Evolutionary conservation across 768 basidiomycete genomes (phyloP), one percentile per base, ranked within the genome.

Genomic region (Calvatia gigantea): DNA sequence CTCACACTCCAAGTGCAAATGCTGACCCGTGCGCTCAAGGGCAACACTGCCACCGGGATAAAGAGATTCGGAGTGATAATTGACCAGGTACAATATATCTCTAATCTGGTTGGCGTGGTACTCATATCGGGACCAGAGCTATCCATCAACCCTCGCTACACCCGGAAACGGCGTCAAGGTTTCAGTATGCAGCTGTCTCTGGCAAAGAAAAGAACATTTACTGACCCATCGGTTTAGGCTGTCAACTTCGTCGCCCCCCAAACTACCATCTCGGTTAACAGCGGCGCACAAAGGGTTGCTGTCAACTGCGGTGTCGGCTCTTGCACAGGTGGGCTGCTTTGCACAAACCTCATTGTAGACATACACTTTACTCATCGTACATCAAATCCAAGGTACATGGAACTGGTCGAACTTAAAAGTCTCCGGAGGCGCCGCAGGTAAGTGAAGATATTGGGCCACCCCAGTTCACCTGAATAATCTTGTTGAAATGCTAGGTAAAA

Each of bases 111-210:
- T 49, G 43, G 21, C 27, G 21, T 43, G 23, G 14, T 42, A 19
- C 52, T 52, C 1, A 58, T 19, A 15, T 31, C 28, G 15, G 19
- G 49, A n/a, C 21, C 63, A 84, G 75, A 85, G 82, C 62, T 86
- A 87, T 63, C 83, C 85, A 4, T 58, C 65, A 21, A 72, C 74
- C 9, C 61, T 82, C 14, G 79, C 79, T 15, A 78, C 71, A 0
- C 81, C 86, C 3, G 84, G 84, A 28, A 80, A 65, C 14, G 84
- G 84, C 3, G 80, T 83, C 11, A 66, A 59, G n/a, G 68, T 86
- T 60, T 84, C 78, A n/a, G 83, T 85, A 59, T 59, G 78, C 2
- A 64, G 31, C 21, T 45, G 7, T 8, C n/a, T 35, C 37, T 43
- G 15, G 17, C 31, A n/a, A 4, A 6, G 6, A 27, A 17, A 47